Evolutionary conservation across 2,329 filamentous ascomycete genomes (phyloP).

Genomic region (Apiospora malaysiana): DNA sequence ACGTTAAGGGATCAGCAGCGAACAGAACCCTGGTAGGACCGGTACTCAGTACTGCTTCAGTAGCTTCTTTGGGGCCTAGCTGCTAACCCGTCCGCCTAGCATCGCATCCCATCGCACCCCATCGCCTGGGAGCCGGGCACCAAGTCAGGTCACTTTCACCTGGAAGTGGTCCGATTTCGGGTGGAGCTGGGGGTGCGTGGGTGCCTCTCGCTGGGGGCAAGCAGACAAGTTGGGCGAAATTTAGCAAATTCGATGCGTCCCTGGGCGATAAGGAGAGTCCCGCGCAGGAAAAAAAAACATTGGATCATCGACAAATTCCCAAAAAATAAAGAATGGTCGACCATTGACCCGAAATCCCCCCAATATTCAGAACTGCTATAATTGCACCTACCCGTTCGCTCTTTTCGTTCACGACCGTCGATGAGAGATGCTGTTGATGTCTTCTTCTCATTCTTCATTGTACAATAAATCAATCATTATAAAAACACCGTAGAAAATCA

Average conservation of each 20-base stretch:
- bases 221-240: neutral
- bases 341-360: neutral
- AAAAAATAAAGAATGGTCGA: neutral
- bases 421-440: slow-evolving; percentile 4
- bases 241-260: neutral
- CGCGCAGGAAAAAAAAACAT: slow-evolving; percentile 3
- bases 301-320: slow-evolving; percentile 13
- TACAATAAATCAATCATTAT: neutral
- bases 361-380: slow-evolving; percentile 5
- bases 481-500: neutral
- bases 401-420: neutral
- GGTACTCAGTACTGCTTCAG: too few species aligned
- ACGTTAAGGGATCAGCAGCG: neutral
- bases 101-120: too few species aligned
- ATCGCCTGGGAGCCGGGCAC: neutral
- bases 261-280: slow-evolving; percentile 1
- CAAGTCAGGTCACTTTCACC: slow-evolving; percentile 13
- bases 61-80: too few species aligned
- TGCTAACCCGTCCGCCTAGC: neutral
- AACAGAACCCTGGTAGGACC: neutral
- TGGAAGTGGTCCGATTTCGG: slow-evolving; percentile 13
- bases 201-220: too few species aligned
- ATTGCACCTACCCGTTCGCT: slow-evolving; percentile 11
- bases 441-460: neutral
- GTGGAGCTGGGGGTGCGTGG: neutral